Evolutionary conservation across 257 asterid species (phyloP), one percentile per base, ranked within the genome.

Genomic region (Paraleonurus japonicus): DNA sequence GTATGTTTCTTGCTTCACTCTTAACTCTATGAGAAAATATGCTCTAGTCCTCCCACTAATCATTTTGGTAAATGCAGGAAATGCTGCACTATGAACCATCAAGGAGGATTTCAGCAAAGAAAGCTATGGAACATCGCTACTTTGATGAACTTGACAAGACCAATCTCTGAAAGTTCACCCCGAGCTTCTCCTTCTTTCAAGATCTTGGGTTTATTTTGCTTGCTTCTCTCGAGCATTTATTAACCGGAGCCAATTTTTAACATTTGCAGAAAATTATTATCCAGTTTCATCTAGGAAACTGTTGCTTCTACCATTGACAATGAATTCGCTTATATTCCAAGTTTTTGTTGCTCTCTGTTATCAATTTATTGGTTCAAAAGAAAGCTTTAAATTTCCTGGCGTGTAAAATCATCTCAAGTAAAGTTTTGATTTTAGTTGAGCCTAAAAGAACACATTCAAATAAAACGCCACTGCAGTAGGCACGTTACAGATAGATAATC

Each of bases 71-170:
- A 33, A 57, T 80, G 80, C 86, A 92, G 99, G 98, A 89, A 77
- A 93, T 93, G 97, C 81, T 93, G 82, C 90, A 88, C 7, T 90
- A 89, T 66, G 97, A 93, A 65, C 98, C 98, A 65, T 70, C 96
- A 16, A 86, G 78, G 78, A 85, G 98, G 85, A 91, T 94, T 76
- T 94, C 98, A 27, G 98, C 98, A 1, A 94, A 94, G 92, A 89
- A 85, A 80, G 98, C 98, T 17, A 85, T 94, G 98, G 98, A 91
- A 20, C 97, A 94, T 78, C 89, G 89, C 45, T 94, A 91, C 53
- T 93, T 93, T 17, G 91, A 89, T 69, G 92, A 89, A 74, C 86
- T 93, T 11, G 96, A 89, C 86, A 90, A 93, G 84, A 7, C 91
- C 57, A 6, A 0, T 55, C 86, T 84, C 67, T 86, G 75, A 76